Conservation (phyloP, 495 filamentous ascomycete species). For the Tuber microsphaerosporum region DNA sequence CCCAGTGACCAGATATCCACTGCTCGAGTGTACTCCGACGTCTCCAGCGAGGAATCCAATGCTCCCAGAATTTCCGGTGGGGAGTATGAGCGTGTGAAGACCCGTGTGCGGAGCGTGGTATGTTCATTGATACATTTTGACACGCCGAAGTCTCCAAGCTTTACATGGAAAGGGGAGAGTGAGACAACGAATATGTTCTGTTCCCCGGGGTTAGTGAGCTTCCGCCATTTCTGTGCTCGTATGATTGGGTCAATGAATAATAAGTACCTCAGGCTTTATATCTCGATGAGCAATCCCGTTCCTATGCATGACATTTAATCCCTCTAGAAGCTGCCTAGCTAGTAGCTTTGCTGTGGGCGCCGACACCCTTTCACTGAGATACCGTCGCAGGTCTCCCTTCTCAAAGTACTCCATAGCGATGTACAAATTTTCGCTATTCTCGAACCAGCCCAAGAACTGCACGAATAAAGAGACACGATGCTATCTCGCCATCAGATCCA, state of each 20-base stretch:
- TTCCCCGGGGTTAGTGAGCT: background rate
- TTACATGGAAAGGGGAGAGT: conserved; percentile 43
- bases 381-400: conserved; percentile 41
- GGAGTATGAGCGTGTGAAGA: conserved; percentile 42
- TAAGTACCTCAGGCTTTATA: conserved; percentile 48
- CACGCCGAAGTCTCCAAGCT: conserved; percentile 52
- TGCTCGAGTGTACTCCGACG: conserved; percentile 12
- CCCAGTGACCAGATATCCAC: conserved; percentile 17
- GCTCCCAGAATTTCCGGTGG: conserved; percentile 43
- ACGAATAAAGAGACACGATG: conserved; percentile 34
- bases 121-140: conserved; percentile 43
- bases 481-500: background rate
- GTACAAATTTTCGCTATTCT: conserved; percentile 37
- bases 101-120: conserved; percentile 35
- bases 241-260: conserved; percentile 25
- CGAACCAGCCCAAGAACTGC: conserved; percentile 45
- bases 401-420: conserved; percentile 48
- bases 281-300: conserved; percentile 49
- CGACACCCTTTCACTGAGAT: conserved; percentile 37
- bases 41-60: background rate
- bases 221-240: background rate
- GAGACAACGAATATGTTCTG: conserved; percentile 44
- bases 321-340: conserved; percentile 46
- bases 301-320: conserved; percentile 47
- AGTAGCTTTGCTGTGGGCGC: conserved; percentile 45